Base-by-base conservation (phyloP, 2,329 filamentous ascomycete species). In the Venturia nashicola region DNA sequence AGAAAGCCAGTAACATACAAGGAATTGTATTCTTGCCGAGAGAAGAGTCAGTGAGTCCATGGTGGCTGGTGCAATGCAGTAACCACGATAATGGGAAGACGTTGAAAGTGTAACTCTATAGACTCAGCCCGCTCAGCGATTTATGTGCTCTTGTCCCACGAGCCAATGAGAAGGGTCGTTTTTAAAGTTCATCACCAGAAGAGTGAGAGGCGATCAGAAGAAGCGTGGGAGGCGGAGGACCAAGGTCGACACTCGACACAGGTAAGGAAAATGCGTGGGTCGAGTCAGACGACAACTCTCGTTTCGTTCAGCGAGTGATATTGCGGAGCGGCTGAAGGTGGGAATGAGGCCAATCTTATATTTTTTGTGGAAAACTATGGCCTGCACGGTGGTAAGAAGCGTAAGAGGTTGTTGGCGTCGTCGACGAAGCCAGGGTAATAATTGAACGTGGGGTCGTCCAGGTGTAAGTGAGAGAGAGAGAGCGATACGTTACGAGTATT, bases 101-200 rank as follows among this genome's bases (percentile, higher is more conserved):
- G 59, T 34, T 61, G 43, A 12, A 39, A 46, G 59, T 61, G 61
- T 36, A 54, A 39, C n/a, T 54, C 20, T 54, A 12, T 5, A 8
- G 36, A 8, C 2, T 20, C 27, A 48, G 60, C 32, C 11, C 16
- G 14, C 42, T 60, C 59, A 75, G 66, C 75, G 73, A 67, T 78
- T 77, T 71, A 77, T 75, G 68, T 75, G 72, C 69, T 77, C 75
- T 73, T 76, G 76, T 76, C 76, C 76, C 55, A 76, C 74, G 67
- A 75, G 75, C 75, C 76, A 78, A 70, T 76, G 73, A 66, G 73
- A 74, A 61, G 67, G 71, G 67, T 74, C 66, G 70, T 74, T 74
- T 67, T 76, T 76, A 69, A 76, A 76, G 69, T 76, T 76, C 75
- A 76, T 76, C 64, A 63, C 61, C 34, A 63, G 39, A 39, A 40